phyloP scores from a whole-genome alignment of 345 rosid genomes.

The Syzygium aromaticum region DNA sequence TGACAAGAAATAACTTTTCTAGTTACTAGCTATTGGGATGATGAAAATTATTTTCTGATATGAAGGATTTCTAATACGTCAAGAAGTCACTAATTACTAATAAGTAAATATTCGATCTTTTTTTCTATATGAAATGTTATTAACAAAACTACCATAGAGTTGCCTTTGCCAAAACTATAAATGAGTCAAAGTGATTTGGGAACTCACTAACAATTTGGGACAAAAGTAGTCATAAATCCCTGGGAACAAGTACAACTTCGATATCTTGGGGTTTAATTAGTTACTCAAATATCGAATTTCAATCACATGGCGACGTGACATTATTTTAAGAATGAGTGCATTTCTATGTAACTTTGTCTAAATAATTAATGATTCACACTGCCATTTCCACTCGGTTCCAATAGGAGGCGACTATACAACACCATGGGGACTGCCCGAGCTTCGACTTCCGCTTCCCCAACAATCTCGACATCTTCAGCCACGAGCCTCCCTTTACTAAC shows the following conservation, averaged over 20 bases:
- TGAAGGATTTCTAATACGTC: not conserved
- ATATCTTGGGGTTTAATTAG: not conserved
- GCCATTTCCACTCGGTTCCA: not conserved
- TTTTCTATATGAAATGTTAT: not conserved
- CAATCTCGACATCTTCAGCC: not conserved
- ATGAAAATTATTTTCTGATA: not conserved
- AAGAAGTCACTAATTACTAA: not conserved
- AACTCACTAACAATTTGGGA: not conserved
- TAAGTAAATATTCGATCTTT: not conserved
- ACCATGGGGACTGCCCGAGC: fast-evolving
- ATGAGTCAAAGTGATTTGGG: not conserved
- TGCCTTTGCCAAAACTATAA: not conserved
- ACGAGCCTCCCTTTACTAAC: not conserved
- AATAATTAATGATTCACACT: not conserved
- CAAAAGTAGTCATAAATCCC: not conserved
- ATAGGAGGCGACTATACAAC: not conserved
- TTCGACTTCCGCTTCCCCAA: not conserved
- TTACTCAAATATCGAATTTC: not conserved
- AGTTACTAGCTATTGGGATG: not conserved
- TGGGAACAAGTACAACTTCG: not conserved
- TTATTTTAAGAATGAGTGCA: not conserved
- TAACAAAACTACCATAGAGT: not conserved
- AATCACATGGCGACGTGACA: not conserved
- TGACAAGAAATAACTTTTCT: not conserved
- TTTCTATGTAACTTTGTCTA: not conserved